These are phyloP conservation scores for Ophiocordyceps robertsii DNA, from an alignment of 2,329 filamentous ascomycete species.

Conservation along the genomic window DNA sequence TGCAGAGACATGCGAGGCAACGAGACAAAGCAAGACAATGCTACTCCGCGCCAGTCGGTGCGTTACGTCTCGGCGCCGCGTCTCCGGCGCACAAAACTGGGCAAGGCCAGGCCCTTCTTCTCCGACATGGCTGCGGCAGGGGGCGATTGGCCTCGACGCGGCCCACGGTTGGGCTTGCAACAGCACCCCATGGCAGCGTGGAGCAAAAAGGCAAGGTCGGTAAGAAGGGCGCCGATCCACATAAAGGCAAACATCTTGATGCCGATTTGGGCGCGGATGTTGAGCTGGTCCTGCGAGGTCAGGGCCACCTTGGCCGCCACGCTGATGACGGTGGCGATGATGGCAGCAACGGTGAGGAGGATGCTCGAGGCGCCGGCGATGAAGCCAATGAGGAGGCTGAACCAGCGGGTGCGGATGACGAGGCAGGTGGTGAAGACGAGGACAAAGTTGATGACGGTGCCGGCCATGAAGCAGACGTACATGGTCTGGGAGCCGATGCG, in stretches of 20 bases:
- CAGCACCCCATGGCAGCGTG: slow-evolving; percentile 72
- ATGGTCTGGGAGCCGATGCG: slow-evolving; percentile 67
- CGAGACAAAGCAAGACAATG: too few species aligned
- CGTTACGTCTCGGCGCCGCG: slow-evolving; percentile 4
- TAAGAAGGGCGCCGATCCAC: slow-evolving; percentile 65
- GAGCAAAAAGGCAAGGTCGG: slow-evolving; percentile 56
- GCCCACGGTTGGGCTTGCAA: slow-evolving; percentile 27
- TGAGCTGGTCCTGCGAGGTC: slow-evolving; percentile 56
- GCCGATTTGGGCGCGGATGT: slow-evolving; percentile 61
- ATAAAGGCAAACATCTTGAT: slow-evolving; percentile 71
- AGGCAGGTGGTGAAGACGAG: slow-evolving; percentile 54
- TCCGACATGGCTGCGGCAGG: slow-evolving; percentile 7
- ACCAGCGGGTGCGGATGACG: slow-evolving; percentile 41
- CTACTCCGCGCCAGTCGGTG: too few species aligned
- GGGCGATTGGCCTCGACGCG: slow-evolving; percentile 1
- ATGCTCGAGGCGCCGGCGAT: slow-evolving; percentile 55
- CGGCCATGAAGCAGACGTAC: slow-evolving; percentile 76
- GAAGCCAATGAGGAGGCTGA: slow-evolving; percentile 54
- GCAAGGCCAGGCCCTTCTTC: slow-evolving; percentile 10
- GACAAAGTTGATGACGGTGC: slow-evolving; percentile 55
- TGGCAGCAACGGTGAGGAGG: slow-evolving; percentile 53
- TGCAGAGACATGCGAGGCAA: too few species aligned
- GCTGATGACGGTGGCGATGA: slow-evolving; percentile 74
- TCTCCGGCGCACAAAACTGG: slow-evolving; percentile 16
- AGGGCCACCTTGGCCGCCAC: slow-evolving; percentile 69